These are phyloP conservation scores for Cladosporium sp. DNA, from an alignment of 2,329 filamentous ascomycete genomes.

Conservation along the genomic window DNA sequence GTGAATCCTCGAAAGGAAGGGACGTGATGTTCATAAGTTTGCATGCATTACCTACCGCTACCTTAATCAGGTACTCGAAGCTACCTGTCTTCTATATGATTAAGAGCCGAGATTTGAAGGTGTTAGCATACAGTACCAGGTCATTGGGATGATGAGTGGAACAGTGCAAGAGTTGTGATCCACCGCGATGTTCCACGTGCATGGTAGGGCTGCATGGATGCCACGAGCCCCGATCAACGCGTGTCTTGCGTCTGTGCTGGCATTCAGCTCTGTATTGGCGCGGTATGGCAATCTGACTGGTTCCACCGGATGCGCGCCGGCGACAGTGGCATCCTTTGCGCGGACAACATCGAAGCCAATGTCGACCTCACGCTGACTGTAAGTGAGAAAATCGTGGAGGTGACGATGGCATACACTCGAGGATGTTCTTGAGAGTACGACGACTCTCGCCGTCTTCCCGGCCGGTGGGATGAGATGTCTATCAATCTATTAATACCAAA, in stretches of 20 bases:
- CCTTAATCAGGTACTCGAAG: too few species aligned
- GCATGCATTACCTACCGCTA: not conserved
- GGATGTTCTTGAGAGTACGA: not conserved
- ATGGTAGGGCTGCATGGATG: conserved; percentile 8
- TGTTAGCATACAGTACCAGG: not conserved
- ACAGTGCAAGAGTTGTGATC: not conserved
- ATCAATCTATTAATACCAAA: conserved; percentile 3
- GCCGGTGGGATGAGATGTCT: not conserved
- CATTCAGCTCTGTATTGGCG: conserved; percentile 19
- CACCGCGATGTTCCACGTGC: not conserved
- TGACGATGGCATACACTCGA: not conserved
- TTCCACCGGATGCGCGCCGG: not conserved
- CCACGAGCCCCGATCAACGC: not conserved
- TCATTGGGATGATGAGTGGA: not conserved
- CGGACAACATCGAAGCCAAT: not conserved
- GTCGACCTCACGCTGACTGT: not conserved
- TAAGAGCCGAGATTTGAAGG: too few species aligned
- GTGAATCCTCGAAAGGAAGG: not conserved
- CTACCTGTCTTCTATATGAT: too few species aligned
- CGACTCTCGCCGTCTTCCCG: not conserved
- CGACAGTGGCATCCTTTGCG: not conserved
- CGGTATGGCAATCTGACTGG: not conserved
- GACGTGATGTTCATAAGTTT: not conserved
- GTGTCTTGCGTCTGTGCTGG: conserved; percentile 21
- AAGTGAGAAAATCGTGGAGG: not conserved